Evolutionary conservation across 2,329 filamentous ascomycete genomes (phyloP).

Genomic region (Hirsutella rhossiliensis): DNA sequence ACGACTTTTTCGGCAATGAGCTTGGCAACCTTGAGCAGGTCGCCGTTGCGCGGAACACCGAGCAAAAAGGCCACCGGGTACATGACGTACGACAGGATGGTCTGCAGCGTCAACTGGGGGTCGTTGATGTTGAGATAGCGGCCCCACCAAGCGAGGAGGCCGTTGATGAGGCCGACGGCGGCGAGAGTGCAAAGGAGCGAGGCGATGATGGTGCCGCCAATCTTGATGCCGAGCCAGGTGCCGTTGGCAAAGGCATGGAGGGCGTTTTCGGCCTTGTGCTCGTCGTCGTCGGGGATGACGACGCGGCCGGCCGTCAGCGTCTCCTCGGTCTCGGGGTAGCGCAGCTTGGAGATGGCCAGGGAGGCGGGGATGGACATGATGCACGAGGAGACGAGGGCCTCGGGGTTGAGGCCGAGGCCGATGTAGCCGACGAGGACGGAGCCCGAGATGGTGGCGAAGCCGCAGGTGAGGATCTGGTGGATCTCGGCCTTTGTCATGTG

Average conservation of each 20-base stretch:
- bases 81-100: slow-evolving; percentile 66
- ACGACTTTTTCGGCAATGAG: slow-evolving; percentile 81
- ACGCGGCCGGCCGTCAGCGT: slow-evolving; percentile 73
- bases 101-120: slow-evolving; percentile 56
- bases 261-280: slow-evolving; percentile 64
- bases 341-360: slow-evolving; percentile 77
- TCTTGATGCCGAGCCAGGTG: slow-evolving; percentile 76
- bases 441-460: slow-evolving; percentile 86
- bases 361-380: slow-evolving; percentile 95
- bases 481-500: slow-evolving; percentile 80
- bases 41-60: slow-evolving; percentile 52
- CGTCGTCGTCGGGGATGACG: slow-evolving; percentile 67
- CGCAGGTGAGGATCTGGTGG: slow-evolving; percentile 86
- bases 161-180: slow-evolving; percentile 61
- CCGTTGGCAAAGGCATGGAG: slow-evolving; percentile 80
- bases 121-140: slow-evolving; percentile 62
- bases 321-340: slow-evolving; percentile 80
- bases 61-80: slow-evolving; percentile 74
- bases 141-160: slow-evolving; percentile 74
- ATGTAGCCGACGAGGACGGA: slow-evolving; percentile 83
- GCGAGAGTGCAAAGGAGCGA: slow-evolving; percentile 78
- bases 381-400: slow-evolving; percentile 80
- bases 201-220: slow-evolving; percentile 69
- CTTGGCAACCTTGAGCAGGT: slow-evolving; percentile 60
- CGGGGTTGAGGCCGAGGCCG: slow-evolving; percentile 66